Percentiles rank a stretch among this genome's conserved stretches.
phyloP scores from a whole-genome alignment of 2,329 filamentous ascomycete species.

The Botrytis medusae region DNA sequence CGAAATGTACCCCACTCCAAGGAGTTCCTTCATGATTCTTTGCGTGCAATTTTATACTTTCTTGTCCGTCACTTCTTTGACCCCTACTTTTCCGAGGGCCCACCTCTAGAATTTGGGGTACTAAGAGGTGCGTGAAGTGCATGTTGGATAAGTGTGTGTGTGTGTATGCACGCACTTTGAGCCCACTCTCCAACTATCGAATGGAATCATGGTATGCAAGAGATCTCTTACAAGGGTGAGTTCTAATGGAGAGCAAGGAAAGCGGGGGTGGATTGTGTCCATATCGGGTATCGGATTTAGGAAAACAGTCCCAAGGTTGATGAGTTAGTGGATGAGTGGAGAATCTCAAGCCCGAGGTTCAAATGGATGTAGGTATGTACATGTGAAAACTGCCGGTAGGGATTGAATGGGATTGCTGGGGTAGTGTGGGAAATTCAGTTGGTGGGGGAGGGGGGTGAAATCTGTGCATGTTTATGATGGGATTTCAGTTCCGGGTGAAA shows the following conservation, averaged over 20 bases:
- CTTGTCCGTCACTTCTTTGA: not conserved
- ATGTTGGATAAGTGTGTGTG: not conserved
- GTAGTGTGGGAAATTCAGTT: not conserved
- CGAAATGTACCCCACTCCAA: slow-evolving; percentile 7
- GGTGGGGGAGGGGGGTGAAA: not conserved
- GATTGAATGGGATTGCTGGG: not conserved
- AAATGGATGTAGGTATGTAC: not conserved
- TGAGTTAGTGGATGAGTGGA: not conserved
- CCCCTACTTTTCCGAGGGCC: not conserved
- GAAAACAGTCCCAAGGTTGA: not conserved
- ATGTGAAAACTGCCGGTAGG: not conserved
- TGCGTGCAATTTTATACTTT: not conserved
- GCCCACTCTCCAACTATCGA: not conserved
- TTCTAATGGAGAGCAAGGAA: not conserved
- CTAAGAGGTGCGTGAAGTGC: not conserved
- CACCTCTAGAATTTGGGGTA: not conserved
- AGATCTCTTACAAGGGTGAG: not conserved
- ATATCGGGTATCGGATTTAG: not conserved
- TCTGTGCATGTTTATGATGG: not conserved
- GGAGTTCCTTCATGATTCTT: not conserved
- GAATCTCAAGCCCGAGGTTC: not conserved
- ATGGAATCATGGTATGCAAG: not conserved
- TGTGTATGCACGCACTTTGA: not conserved
- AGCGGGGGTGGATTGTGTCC: not conserved
- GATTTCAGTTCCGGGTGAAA: not conserved